Conservation (phyloP, 2,329 filamentous ascomycete genomes). For the Metarhizium guizhouense region DNA sequence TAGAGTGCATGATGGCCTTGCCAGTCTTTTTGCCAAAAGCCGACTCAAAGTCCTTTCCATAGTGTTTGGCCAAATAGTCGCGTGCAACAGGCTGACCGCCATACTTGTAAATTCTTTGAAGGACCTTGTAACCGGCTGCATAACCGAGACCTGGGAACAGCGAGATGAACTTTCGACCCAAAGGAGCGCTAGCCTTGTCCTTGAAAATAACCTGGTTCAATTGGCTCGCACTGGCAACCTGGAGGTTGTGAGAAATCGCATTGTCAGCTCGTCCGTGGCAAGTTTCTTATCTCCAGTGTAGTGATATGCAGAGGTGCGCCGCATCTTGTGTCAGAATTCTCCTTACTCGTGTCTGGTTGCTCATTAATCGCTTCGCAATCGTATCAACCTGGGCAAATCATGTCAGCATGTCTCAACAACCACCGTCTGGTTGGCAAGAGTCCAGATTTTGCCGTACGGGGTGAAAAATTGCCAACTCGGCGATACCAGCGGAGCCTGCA, state of each 20-base stretch:
- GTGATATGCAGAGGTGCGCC: neutral
- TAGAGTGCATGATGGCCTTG: conserved; percentile 97
- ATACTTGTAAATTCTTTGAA: conserved; percentile 98
- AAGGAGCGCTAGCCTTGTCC: conserved; percentile 66
- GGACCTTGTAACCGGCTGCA: conserved; percentile 93
- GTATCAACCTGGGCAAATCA: conserved; percentile 67
- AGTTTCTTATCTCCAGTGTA: neutral
- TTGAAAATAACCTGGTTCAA: conserved; percentile 93
- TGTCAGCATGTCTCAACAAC: neutral
- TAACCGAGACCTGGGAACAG: conserved; percentile 96
- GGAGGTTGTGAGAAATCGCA: neutral
- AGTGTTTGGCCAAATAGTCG: conserved; percentile 75
- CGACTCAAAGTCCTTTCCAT: conserved; percentile 74
- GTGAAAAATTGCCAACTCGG: conserved; percentile 88
- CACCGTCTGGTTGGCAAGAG: neutral
- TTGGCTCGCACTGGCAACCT: conserved; percentile 37
- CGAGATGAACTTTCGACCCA: conserved; percentile 77
- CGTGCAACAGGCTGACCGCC: conserved; percentile 92
- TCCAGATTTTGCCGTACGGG: conserved; percentile 48
- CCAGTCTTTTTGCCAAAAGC: conserved; percentile 94
- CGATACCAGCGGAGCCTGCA: conserved; percentile 81
- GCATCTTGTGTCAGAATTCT: conserved; percentile 9
- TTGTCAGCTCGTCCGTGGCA: conserved; percentile 11
- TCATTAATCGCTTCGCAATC: conserved; percentile 98
- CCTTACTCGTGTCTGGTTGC: conserved; percentile 68